Percentiles rank a stretch among this genome's conserved stretches.
These are phyloP conservation scores for Vaccinium darrowii DNA, from an alignment of 148 eudicot species.

Conservation along the genomic window DNA sequence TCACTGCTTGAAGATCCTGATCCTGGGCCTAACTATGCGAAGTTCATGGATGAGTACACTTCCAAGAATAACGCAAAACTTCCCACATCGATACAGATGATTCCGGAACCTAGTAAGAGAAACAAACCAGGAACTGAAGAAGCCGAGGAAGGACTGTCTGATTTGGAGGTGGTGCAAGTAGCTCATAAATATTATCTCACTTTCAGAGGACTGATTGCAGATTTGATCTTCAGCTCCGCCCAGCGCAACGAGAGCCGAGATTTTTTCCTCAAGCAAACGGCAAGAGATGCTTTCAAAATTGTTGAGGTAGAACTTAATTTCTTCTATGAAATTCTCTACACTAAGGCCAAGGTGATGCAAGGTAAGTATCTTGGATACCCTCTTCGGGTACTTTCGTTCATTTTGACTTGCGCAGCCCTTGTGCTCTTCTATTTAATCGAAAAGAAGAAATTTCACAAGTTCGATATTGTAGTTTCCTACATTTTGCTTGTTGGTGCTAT, in stretches of 20 bases:
- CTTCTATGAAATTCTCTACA: conserved; percentile 47
- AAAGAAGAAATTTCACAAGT: not conserved
- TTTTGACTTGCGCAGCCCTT: conserved; percentile 17
- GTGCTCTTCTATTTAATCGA: conserved; percentile 17
- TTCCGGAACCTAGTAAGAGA: not conserved
- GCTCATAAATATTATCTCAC: conserved; percentile 35
- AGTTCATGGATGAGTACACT: conserved; percentile 36
- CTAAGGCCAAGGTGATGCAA: conserved; percentile 37
- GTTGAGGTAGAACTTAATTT: conserved; percentile 57
- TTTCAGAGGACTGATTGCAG: conserved; percentile 41
- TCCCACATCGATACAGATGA: conserved; percentile 21
- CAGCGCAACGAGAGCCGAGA: conserved; percentile 36
- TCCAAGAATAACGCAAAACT: conserved; percentile 31
- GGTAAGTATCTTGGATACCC: conserved; percentile 18
- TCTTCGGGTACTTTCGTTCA: conserved; percentile 22
- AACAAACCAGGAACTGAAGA: conserved; percentile 15
- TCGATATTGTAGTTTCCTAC: conserved; percentile 33
- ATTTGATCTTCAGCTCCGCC: conserved; percentile 28
- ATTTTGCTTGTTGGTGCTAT: conserved; percentile 32
- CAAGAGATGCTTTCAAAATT: conserved; percentile 46
- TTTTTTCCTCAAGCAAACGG: conserved; percentile 30
- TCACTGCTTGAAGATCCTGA: conserved; percentile 39
- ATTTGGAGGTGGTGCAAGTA: conserved; percentile 29
- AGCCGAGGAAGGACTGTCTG: not conserved
- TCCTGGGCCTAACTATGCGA: conserved; percentile 45